Percentiles rank a stretch among this genome's conserved stretches.
Conservation (phyloP, 495 filamentous ascomycete species). For the Podospora fimiseda region DNA sequence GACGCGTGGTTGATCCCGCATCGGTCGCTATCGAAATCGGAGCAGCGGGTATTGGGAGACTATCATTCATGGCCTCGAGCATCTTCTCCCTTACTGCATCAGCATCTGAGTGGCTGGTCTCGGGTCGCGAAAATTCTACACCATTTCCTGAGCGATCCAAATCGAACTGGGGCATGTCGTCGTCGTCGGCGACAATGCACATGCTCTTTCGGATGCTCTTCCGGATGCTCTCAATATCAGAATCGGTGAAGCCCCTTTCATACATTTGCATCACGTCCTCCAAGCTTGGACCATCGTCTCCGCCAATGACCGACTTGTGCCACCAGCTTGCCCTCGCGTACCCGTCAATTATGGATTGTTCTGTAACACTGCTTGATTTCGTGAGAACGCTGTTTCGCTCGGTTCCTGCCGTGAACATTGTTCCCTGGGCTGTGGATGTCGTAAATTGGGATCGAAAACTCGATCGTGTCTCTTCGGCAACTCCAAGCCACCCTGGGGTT, state of each 20-base stretch:
- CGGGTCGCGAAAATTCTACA: slow-evolving; percentile 20
- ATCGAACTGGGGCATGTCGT: slow-evolving; percentile 27
- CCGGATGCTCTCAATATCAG: slow-evolving; percentile 33
- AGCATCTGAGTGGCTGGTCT: slow-evolving; percentile 27
- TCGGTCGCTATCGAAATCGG: slow-evolving; percentile 14
- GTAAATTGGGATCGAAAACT: slow-evolving; percentile 65
- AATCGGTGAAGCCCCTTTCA: slow-evolving; percentile 70
- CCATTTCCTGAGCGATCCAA: slow-evolving; percentile 13
- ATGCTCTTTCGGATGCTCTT: slow-evolving; percentile 22
- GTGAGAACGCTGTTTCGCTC: slow-evolving; percentile 78
- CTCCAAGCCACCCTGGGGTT: slow-evolving; percentile 31
- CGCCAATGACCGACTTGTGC: slow-evolving; percentile 42
- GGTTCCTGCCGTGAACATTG: slow-evolving; percentile 68
- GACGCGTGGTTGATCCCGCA: slow-evolving; percentile 11
- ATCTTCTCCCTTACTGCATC: slow-evolving; percentile 32
- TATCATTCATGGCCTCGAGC: slow-evolving; percentile 41
- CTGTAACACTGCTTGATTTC: slow-evolving; percentile 67
- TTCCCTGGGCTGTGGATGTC: slow-evolving; percentile 61
- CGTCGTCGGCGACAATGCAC: slow-evolving; percentile 30
- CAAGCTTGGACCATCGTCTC: slow-evolving; percentile 69
- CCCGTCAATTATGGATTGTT: slow-evolving; percentile 42
- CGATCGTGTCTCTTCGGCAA: slow-evolving; percentile 53
- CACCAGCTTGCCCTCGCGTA: slow-evolving; percentile 44
- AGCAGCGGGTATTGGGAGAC: slow-evolving; percentile 24
- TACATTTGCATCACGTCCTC: slow-evolving; percentile 96